These are phyloP conservation scores for Chrysoporthe deuterocubensis DNA, from an alignment of 2,329 filamentous ascomycete genomes.

Conservation along the genomic window DNA sequence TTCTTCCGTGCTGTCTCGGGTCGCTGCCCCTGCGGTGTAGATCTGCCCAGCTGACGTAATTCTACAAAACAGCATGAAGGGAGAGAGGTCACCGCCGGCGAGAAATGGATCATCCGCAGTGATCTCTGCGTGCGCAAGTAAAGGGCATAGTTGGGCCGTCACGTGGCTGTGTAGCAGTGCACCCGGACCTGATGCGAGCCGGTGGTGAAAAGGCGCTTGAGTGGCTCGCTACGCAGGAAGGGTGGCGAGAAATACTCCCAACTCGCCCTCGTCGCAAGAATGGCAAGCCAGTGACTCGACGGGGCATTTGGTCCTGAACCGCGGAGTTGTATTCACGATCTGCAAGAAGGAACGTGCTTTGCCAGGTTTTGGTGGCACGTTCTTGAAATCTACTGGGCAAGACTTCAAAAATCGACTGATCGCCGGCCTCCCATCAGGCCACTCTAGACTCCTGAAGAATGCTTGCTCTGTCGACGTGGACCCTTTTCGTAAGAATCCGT, in stretches of 20 bases:
- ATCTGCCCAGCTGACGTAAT: constrained; percentile 7
- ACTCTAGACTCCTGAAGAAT: neutral
- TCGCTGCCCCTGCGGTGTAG: neutral
- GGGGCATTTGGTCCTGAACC: neutral
- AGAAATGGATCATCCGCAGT: constrained; percentile 76
- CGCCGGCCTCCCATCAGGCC: neutral
- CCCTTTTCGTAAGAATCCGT: too few species aligned
- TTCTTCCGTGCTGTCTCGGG: neutral
- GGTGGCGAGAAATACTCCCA: neutral
- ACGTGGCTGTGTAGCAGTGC: too few species aligned
- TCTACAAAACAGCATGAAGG: constrained; percentile 60
- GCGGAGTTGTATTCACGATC: neutral
- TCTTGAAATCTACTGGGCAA: neutral
- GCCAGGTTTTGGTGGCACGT: neutral
- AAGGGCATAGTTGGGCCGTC: neutral
- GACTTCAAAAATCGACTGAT: neutral
- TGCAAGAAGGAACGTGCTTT: neutral
- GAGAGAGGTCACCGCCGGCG: constrained; percentile 64
- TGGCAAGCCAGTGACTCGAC: neutral
- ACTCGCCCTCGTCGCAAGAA: neutral
- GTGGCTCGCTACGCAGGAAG: neutral
- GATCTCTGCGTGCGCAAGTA: constrained; percentile 61
- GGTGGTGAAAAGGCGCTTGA: neutral
- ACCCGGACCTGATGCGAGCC: too few species aligned
- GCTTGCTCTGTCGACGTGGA: neutral